Conservation (phyloP, 169 alveolate species). For the Hammondia hammondi region DNA sequence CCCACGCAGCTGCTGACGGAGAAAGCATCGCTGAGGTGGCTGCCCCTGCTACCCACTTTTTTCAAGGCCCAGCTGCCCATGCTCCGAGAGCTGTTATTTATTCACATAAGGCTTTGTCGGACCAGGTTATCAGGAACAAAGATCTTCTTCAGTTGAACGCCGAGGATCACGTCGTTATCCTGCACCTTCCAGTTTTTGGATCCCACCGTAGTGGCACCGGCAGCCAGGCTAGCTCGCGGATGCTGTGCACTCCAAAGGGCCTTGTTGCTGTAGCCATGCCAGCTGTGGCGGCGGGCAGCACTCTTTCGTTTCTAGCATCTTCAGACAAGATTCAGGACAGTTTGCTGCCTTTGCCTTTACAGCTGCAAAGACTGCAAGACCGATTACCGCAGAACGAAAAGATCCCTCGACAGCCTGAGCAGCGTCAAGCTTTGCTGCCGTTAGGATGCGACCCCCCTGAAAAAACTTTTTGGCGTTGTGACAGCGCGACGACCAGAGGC, state of each 20-base stretch:
- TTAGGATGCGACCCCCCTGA: not conserved
- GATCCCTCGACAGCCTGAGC: not conserved
- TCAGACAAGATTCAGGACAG: not conserved
- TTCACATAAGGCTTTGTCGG: not conserved
- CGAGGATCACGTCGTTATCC: conserved; percentile 6
- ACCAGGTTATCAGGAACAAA: not conserved
- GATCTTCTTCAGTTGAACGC: not conserved
- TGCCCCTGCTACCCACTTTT: conserved; percentile 1
- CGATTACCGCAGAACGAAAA: not conserved
- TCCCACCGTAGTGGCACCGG: not conserved
- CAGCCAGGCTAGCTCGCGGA: not conserved
- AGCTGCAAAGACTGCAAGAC: conserved; percentile 15
- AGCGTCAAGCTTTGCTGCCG: not conserved
- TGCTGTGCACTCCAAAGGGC: conserved; percentile 40
- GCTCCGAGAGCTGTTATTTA: conserved; percentile 15
- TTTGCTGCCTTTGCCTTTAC: not conserved
- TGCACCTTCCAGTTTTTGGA: not conserved
- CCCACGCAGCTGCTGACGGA: not conserved
- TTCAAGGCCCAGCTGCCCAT: not conserved
- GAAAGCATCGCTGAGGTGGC: not conserved
- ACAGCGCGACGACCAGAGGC: not conserved
- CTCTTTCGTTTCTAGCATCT: not conserved
- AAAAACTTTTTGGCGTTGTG: not conserved
- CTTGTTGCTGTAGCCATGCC: conserved; percentile 19
- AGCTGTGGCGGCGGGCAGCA: conserved; percentile 24